phyloP scores from a whole-genome alignment of 129 eudicot species.

The Deinandra increscens region DNA sequence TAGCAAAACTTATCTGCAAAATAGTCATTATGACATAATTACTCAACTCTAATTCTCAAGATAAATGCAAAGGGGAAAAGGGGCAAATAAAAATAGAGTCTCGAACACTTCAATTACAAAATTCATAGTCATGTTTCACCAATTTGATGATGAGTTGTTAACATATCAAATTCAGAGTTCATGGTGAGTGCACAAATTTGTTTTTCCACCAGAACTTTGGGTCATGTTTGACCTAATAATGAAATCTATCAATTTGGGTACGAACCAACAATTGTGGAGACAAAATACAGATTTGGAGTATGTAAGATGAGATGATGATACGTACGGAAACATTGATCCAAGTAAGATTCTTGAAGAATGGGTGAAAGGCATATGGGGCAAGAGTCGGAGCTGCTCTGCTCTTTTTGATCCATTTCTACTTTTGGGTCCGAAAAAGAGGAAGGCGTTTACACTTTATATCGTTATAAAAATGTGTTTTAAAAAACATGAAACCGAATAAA shows the following conservation, averaged over 20 bases:
- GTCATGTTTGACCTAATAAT: background rate
- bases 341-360: conserved; percentile 49
- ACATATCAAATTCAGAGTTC: background rate
- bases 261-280: background rate
- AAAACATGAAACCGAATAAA: too few relatives aligned
- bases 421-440: background rate
- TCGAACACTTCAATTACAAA: background rate
- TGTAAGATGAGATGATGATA: background rate
- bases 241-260: background rate
- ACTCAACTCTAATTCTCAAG: background rate
- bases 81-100: background rate
- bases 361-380: conserved; percentile 84
- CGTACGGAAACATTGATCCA: conserved; percentile 89
- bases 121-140: background rate
- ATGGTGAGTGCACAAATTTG: background rate
- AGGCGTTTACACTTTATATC: too few relatives aligned
- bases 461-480: too few relatives aligned
- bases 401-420: conserved; percentile 15
- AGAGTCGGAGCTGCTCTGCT: conserved; percentile 35
- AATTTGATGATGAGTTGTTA: background rate
- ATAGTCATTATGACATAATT: background rate
- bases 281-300: background rate
- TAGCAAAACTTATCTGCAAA: conserved; percentile 85
- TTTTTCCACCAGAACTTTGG: background rate
- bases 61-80: background rate